Conservation (phyloP, 257 asterid species). For the Solanum paucissectum region DNA sequence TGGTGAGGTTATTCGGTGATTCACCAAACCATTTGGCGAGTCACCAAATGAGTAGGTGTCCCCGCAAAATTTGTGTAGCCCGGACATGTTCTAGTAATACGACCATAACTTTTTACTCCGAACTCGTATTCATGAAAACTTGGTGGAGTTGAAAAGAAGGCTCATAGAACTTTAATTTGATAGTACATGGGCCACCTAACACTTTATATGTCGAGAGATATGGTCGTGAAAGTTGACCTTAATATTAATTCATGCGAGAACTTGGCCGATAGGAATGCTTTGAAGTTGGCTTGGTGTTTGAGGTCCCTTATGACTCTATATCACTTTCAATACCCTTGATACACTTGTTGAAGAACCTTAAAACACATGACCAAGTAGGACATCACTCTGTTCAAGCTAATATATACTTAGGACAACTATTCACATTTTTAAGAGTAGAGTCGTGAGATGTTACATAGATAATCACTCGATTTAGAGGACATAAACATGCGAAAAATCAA, state of each 20-base stretch:
- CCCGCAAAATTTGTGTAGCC: neutral
- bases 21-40: neutral
- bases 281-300: neutral
- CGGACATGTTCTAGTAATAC: neutral
- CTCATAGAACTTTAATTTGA: neutral
- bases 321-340: neutral
- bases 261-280: neutral
- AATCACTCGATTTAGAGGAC: neutral
- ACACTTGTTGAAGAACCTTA: neutral
- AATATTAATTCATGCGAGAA: neutral
- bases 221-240: neutral
- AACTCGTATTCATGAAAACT: neutral
- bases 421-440: neutral
- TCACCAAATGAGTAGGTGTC: neutral
- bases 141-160: neutral
- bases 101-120: neutral
- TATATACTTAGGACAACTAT: neutral
- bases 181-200: neutral
- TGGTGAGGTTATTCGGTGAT: neutral
- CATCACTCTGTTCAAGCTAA: neutral
- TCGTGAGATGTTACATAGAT: neutral
- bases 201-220: neutral
- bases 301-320: neutral
- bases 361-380: neutral
- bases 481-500: neutral